Base-by-base conservation (phyloP, 2,329 filamentous ascomycete genomes). In the Hypoxylon sp. region DNA sequence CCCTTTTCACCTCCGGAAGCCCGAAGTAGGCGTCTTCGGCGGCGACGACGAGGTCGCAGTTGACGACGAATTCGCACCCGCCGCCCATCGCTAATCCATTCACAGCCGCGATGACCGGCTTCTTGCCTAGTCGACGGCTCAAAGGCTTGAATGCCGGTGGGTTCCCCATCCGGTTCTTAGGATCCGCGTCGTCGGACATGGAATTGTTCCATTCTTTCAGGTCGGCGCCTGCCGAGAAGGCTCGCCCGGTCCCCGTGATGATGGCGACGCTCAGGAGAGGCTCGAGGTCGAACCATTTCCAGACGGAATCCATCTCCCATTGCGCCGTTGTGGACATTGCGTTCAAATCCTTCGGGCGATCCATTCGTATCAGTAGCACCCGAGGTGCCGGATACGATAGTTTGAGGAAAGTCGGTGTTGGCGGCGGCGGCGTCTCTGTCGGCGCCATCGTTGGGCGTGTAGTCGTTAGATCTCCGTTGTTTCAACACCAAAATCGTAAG, bases 51-150 rank as follows among this genome's bases (percentile, higher is more conserved):
- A 90, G 80, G 75, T 91, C 88, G 68, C 82, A 84, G 73, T 89
- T 88, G 7, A 85, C 79, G 6, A 84, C 80, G 74, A 89, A 87
- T 74, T 90, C 88, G 66, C 83, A 85, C 0, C 87, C 87, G 18
- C 86, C 88, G 2, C 87, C 87, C 68, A 87, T 81, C 50, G 85
- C 86, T 16, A 86, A 79, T 3, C 88, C 87, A 71, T 89, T 89
- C 14, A 90, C 86, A 2, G 87, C 88, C 1, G 85, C 85, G 56
- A 90, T 87, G 30, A 90, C 80, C 0, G 87, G 87, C 71, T 90
- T 90, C 74, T 84, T 85, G 40, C 87, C 86, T 8, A 77, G 73
- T 2, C 87, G 79, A 5, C 84, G 80, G 28, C 82, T 83, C 1
- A 88, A 74, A 0, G 72, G 70, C 46, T 70, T 71, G 52, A 76